phyloP scores from a whole-genome alignment of 108 stramenopile genomes.

The Nitzschia sp. region DNA sequence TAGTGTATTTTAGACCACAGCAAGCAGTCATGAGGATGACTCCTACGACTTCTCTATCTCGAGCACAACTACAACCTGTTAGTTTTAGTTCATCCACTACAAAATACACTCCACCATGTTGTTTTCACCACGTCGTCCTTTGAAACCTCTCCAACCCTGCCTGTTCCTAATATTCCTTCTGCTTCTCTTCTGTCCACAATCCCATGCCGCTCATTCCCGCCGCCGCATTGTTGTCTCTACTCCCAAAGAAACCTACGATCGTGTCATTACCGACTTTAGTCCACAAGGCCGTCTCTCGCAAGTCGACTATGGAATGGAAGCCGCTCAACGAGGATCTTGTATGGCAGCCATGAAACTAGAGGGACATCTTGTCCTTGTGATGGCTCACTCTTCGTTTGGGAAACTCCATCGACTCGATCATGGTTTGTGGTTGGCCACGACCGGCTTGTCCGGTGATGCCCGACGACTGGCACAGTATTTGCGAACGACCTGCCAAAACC shows the following conservation, averaged over 20 bases:
- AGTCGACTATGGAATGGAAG: slow-evolving; percentile 73
- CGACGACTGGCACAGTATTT: slow-evolving; percentile 54
- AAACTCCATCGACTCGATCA: slow-evolving; percentile 52
- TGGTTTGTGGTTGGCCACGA: slow-evolving; percentile 45
- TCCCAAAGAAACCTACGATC: slow-evolving; percentile 49
- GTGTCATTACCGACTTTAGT: slow-evolving; percentile 70
- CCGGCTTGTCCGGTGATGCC: slow-evolving; percentile 74
- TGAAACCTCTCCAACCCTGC: too few species aligned
- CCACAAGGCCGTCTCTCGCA: slow-evolving; percentile 64
- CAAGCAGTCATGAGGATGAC: too few species aligned
- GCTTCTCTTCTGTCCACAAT: not conserved
- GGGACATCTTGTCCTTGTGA: slow-evolving; percentile 10
- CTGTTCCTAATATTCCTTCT: too few species aligned
- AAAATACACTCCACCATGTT: too few species aligned
- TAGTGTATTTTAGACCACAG: too few species aligned
- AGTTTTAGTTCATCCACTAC: too few species aligned
- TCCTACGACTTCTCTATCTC: too few species aligned
- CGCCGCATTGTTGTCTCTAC: slow-evolving; percentile 30
- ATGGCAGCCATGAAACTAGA: slow-evolving; percentile 4
- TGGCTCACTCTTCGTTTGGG: slow-evolving; percentile 38
- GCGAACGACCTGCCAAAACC: slow-evolving; percentile 41
- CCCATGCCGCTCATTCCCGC: slow-evolving; percentile 48
- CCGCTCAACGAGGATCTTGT: slow-evolving; percentile 46
- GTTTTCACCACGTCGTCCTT: too few species aligned
- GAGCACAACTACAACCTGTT: too few species aligned